Conservation (phyloP, 768 basidiomycete genomes). For the Rhizopogon vulgaris region DNA sequence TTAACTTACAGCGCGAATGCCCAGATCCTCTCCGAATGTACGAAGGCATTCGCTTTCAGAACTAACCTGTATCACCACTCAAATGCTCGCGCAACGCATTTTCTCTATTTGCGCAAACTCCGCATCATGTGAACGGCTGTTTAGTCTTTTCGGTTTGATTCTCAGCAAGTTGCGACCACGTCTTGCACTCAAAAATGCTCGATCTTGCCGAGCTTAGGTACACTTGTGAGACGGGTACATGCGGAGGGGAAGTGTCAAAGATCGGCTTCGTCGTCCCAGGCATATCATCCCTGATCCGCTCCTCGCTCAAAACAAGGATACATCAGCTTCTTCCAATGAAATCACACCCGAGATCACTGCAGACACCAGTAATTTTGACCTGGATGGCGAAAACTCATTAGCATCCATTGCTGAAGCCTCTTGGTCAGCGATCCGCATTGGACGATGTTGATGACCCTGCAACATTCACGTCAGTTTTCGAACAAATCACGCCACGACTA, state of each 20-base stretch:
- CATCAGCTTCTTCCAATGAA: not conserved
- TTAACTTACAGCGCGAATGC: not conserved
- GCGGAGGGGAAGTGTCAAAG: constrained; percentile 1
- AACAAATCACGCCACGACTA: too few species aligned
- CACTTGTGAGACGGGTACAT: constrained; percentile 22
- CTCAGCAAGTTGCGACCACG: constrained; percentile 4
- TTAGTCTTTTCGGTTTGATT: constrained; percentile 12
- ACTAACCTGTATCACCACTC: not conserved
- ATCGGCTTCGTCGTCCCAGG: constrained; percentile 1
- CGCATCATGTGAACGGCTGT: constrained; percentile 16
- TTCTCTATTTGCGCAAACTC: constrained; percentile 19
- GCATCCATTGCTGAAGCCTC: not conserved
- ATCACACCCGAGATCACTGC: not conserved
- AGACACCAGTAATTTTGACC: not conserved
- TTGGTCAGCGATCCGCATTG: too few species aligned
- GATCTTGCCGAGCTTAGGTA: constrained; percentile 16
- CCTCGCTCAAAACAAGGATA: not conserved
- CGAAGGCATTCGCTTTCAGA: not conserved
- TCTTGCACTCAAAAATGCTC: not conserved
- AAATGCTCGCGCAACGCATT: constrained; percentile 13
- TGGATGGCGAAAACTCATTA: not conserved
- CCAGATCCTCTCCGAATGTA: constrained; percentile 1
- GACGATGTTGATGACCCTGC: too few species aligned
- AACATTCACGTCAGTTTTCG: too few species aligned
- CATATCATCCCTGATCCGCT: not conserved